Conservation (phyloP, 2,329 filamentous ascomycete species). For the Fusarium buxicola region DNA sequence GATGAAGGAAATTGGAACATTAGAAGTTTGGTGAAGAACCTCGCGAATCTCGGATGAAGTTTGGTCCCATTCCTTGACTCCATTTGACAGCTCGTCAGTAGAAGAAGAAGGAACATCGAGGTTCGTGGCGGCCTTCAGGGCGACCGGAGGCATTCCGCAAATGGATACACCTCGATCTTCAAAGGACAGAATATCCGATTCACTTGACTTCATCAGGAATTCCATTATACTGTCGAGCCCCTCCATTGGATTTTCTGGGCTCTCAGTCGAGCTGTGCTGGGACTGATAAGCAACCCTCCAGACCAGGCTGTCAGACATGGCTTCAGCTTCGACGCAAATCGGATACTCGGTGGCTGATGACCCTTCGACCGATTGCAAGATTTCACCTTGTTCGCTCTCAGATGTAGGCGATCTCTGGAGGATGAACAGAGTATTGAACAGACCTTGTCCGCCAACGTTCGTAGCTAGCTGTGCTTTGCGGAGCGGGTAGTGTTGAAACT, state of each 20-base stretch:
- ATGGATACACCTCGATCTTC: constrained; percentile 66
- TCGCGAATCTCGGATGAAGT: constrained; percentile 56
- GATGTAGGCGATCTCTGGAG: constrained; percentile 57
- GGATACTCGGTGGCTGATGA: constrained; percentile 82
- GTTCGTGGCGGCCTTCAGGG: neutral
- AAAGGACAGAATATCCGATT: constrained; percentile 66
- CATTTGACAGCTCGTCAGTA: neutral
- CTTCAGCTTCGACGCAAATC: constrained; percentile 84
- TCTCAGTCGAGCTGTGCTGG: constrained; percentile 59
- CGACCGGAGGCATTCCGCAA: constrained; percentile 67
- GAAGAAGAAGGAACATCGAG: constrained; percentile 8
- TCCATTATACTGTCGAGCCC: constrained; percentile 70
- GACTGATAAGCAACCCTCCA: constrained; percentile 81
- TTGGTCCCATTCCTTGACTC: constrained; percentile 48
- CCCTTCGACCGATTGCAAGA: constrained; percentile 71
- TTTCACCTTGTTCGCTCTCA: neutral
- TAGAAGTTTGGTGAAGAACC: constrained; percentile 69
- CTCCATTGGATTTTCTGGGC: constrained; percentile 63
- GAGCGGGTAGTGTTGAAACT: constrained; percentile 82
- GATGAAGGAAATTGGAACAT: constrained; percentile 68
- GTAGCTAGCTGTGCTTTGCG: constrained; percentile 69
- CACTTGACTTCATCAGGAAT: constrained; percentile 63
- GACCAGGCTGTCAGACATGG: constrained; percentile 63
- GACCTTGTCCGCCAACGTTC: constrained; percentile 49
- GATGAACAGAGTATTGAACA: constrained; percentile 70